A percentile compares a stretch with the other conserved stretches of the same genome.
phyloP scores from a whole-genome alignment of 305 asterid species.

The Solanum aculeatissimum region DNA sequence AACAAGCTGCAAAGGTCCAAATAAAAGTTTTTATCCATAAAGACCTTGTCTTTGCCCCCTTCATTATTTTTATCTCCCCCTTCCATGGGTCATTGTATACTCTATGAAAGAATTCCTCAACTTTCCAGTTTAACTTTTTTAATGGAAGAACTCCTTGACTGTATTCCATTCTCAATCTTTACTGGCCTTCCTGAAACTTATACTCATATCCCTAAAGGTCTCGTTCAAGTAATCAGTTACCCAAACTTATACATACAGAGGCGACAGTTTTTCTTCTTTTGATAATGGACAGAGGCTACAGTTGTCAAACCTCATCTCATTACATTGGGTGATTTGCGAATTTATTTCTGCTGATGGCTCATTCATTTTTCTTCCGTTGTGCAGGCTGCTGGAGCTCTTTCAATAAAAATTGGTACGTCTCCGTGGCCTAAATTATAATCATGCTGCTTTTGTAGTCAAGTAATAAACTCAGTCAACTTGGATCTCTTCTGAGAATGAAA shows the following conservation, averaged over 20 bases:
- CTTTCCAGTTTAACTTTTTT: not conserved
- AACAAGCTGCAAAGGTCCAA: not conserved
- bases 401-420: conserved; percentile 81
- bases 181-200: not conserved
- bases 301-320: not conserved
- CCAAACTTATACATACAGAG: not conserved
- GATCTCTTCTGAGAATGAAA: not conserved
- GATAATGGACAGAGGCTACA: not conserved
- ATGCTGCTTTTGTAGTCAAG: not conserved
- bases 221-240: not conserved
- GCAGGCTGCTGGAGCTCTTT: conserved; percentile 99
- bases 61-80: not conserved
- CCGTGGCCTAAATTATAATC: not conserved
- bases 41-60: not conserved
- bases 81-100: not conserved
- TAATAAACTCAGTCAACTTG: not conserved
- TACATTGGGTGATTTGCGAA: not conserved
- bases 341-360: not conserved
- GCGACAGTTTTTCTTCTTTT: not conserved
- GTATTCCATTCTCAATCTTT: not conserved
- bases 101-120: not conserved
- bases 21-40: not conserved
- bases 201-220: not conserved
- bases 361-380: conserved; percentile 4
- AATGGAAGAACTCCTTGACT: not conserved